Conservation (phyloP, 805 yeast species). For the Komagataella pseudopastoris region DNA sequence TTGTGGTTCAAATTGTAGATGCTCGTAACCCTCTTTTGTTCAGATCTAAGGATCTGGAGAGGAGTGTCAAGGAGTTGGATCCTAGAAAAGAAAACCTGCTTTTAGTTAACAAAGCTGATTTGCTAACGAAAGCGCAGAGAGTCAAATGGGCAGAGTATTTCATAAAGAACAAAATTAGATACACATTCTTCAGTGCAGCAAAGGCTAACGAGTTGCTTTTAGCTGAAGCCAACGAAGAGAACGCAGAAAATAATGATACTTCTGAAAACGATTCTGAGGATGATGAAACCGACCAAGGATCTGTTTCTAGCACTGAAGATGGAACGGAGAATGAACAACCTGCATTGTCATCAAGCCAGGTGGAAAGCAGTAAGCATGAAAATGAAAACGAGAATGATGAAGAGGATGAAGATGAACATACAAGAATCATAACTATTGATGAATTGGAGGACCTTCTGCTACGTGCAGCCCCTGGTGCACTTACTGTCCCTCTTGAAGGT, state of each 20-base stretch:
- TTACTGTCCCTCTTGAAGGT: constrained; percentile 37
- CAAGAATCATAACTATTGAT: constrained; percentile 65
- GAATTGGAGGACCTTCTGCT: constrained; percentile 76
- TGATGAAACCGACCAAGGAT: constrained; percentile 12
- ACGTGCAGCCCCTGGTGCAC: constrained; percentile 61
- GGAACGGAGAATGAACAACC: constrained; percentile 10
- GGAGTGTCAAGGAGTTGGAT: constrained; percentile 66
- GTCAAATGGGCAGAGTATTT: constrained; percentile 81
- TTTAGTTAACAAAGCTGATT: constrained; percentile 88
- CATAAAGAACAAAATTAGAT: constrained; percentile 50
- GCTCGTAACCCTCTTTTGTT: constrained; percentile 89
- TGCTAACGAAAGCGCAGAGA: constrained; percentile 68
- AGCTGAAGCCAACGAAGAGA: constrained; percentile 11
- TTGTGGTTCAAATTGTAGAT: constrained; percentile 94
- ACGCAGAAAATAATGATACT: constrained; percentile 9
- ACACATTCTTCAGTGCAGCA: constrained; percentile 87
- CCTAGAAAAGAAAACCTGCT: constrained; percentile 68
- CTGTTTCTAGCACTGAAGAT: constrained; percentile 8
- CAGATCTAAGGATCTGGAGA: constrained; percentile 74
- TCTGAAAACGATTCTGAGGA: constrained; percentile 8
- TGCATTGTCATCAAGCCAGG: not conserved
- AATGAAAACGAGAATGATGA: constrained; percentile 6
- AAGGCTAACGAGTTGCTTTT: constrained; percentile 43
- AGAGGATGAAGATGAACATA: constrained; percentile 30
- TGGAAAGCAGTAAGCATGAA: not conserved